Evolutionary conservation across 805 yeast genomes (phyloP).

Genomic region (Saturnispora dispora): DNA sequence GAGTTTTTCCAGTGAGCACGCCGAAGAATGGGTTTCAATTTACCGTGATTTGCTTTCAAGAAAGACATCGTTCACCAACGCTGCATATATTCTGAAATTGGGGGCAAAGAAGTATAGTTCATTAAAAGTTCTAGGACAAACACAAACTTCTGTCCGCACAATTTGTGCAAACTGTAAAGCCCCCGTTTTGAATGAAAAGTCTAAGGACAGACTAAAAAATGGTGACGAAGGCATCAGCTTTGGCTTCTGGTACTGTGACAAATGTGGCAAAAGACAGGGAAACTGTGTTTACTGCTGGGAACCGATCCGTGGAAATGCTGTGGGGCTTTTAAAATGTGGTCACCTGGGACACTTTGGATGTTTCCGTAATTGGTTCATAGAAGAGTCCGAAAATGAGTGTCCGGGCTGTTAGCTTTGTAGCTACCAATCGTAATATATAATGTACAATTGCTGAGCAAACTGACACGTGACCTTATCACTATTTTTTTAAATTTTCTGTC

Average conservation of each 20-base stretch:
- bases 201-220: conserved; percentile 30
- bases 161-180: conserved; percentile 55
- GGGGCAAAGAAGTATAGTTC: conserved; percentile 24
- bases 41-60: conserved; percentile 49
- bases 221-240: conserved; percentile 31
- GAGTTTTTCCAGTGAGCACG: conserved; percentile 22
- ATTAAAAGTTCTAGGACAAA: conserved; percentile 29
- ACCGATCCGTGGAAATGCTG: conserved; percentile 64
- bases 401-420: conserved; percentile 50
- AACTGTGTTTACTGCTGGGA: conserved; percentile 73
- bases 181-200: conserved; percentile 49
- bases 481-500: neutral
- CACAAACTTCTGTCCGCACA: conserved; percentile 37
- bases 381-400: conserved; percentile 56
- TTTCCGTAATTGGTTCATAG: conserved; percentile 66
- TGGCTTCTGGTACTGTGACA: conserved; percentile 83
- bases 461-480: conserved; percentile 7
- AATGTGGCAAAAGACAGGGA: conserved; percentile 50
- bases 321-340: conserved; percentile 62
- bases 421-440: neutral
- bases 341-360: conserved; percentile 84
- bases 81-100: conserved; percentile 45
- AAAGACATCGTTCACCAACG: conserved; percentile 43
- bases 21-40: conserved; percentile 47
- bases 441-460: neutral